These are phyloP conservation scores for Clitocybe nebularis DNA, from an alignment of 1,284 basidiomycete genomes.

Conservation along the genomic window DNA sequence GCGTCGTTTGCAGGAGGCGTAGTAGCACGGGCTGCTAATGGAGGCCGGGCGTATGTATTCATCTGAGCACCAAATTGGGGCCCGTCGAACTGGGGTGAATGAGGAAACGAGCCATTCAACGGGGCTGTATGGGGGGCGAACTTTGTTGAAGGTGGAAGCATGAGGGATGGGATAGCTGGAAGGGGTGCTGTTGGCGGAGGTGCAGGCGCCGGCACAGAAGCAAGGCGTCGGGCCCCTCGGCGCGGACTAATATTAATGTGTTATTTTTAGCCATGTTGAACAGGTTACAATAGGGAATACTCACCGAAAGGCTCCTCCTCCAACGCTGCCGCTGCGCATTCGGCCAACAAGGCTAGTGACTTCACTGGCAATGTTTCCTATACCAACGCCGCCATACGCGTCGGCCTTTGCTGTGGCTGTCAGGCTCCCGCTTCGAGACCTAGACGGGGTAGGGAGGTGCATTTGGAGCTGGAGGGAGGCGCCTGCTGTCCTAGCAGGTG, in stretches of 20 bases:
- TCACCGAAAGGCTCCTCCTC: slow-evolving; percentile 29
- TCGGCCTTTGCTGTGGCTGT: slow-evolving; percentile 12
- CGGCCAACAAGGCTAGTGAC: slow-evolving; percentile 38
- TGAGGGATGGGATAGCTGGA: slow-evolving; percentile 27
- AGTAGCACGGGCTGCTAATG: slow-evolving; percentile 4
- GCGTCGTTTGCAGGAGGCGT: slow-evolving; percentile 1
- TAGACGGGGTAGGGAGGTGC: slow-evolving; percentile 26
- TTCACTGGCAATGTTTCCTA: slow-evolving; percentile 23
- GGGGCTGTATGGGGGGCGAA: slow-evolving; percentile 10
- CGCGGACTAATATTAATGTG: slow-evolving; percentile 21
- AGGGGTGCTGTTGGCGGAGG: slow-evolving; percentile 34
- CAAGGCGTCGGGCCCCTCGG: slow-evolving; percentile 24
- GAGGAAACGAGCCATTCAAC: slow-evolving; percentile 6
- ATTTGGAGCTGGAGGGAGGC: slow-evolving; percentile 43
- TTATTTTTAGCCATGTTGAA: slow-evolving; percentile 4
- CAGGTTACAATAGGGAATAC: slow-evolving; percentile 13
- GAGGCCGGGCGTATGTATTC: slow-evolving; percentile 4
- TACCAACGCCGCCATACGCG: slow-evolving; percentile 8
- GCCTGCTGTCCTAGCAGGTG: slow-evolving; percentile 42
- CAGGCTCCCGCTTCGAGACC: slow-evolving; percentile 42
- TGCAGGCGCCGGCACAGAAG: slow-evolving; percentile 27
- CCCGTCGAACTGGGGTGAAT: not conserved
- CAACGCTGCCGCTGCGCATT: slow-evolving; percentile 46
- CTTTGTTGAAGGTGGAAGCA: slow-evolving; percentile 11
- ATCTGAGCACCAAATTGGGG: not conserved